phyloP scores from a whole-genome alignment of 306 rosid genomes.

The Acacia acuminata region DNA sequence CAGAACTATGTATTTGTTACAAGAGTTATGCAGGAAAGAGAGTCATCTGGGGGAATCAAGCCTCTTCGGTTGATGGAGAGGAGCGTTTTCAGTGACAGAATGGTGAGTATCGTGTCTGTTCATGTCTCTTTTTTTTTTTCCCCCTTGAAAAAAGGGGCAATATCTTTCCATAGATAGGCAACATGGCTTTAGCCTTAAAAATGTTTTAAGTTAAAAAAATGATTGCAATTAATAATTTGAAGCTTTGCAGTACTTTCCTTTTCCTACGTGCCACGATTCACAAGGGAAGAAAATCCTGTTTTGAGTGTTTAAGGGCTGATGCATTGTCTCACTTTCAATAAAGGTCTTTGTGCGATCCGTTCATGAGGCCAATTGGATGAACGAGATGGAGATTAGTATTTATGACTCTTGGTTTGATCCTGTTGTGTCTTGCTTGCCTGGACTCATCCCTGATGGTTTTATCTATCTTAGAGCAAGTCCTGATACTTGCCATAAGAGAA shows the following conservation, averaged over 20 bases:
- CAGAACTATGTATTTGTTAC: slow-evolving; percentile 98
- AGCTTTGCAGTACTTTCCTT: slow-evolving; percentile 32
- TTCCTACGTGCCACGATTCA: slow-evolving; percentile 30
- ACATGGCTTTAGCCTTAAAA: neutral
- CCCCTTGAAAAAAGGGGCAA: neutral
- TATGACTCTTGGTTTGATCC: slow-evolving; percentile 99
- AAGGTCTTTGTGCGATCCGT: slow-evolving; percentile 98
- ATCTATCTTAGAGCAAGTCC: slow-evolving; percentile 99
- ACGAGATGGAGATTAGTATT: slow-evolving; percentile 98
- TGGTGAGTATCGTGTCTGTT: slow-evolving; percentile 58
- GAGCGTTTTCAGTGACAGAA: slow-evolving; percentile 98
- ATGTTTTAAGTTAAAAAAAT: slow-evolving; percentile 7
- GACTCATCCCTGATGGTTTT: slow-evolving; percentile 94
- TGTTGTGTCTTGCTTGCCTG: slow-evolving; percentile 92
- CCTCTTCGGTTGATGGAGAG: slow-evolving; percentile 98
- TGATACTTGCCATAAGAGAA: slow-evolving; percentile 95
- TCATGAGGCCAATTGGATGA: slow-evolving; percentile 99
- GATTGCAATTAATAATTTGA: slow-evolving; percentile 31
- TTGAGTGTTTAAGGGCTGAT: slow-evolving; percentile 41
- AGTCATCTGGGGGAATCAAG: slow-evolving; percentile 89
- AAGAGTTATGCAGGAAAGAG: slow-evolving; percentile 97
- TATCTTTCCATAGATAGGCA: neutral
- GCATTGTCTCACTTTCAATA: slow-evolving; percentile 33
- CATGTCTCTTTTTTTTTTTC: neutral
- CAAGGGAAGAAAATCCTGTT: slow-evolving; percentile 31